Evolutionary conservation across 2,329 filamentous ascomycete species (phyloP).

Genomic region (Hymenoscyphus fructigenus): DNA sequence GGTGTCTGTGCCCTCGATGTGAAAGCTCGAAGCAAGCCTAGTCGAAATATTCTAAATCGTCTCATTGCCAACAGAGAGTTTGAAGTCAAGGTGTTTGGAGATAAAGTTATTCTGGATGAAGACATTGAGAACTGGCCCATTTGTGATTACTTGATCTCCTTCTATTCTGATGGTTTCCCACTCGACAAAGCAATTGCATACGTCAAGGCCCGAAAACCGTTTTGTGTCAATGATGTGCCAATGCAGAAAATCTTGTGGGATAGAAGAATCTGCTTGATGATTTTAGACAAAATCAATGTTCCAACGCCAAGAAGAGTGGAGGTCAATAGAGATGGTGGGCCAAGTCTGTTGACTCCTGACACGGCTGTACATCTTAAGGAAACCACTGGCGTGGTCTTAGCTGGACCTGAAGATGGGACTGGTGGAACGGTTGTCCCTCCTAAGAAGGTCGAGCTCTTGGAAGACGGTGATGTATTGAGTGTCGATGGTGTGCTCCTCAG

Average conservation of each 20-base stretch:
- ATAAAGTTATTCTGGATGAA: constrained; percentile 98
- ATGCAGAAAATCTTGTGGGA: constrained; percentile 99
- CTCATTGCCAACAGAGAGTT: constrained; percentile 90
- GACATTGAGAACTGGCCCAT: constrained; percentile 95
- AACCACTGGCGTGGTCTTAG: constrained; percentile 73
- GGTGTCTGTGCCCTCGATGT: constrained; percentile 94
- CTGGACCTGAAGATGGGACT: constrained; percentile 67
- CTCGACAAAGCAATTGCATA: constrained; percentile 97
- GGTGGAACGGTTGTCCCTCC: constrained; percentile 52
- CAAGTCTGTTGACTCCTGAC: constrained; percentile 73
- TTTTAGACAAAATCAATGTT: constrained; percentile 86
- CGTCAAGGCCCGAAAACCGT: constrained; percentile 87
- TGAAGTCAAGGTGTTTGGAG: constrained; percentile 95
- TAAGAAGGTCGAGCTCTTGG: constrained; percentile 77
- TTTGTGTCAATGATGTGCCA: constrained; percentile 94
- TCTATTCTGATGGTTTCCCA: constrained; percentile 97
- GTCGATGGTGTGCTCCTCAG: constrained; percentile 80
- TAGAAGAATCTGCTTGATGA: constrained; percentile 80
- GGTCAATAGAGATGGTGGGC: constrained; percentile 90
- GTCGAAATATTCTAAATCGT: constrained; percentile 90
- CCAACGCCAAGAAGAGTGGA: constrained; percentile 86
- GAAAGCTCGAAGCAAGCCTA: constrained; percentile 95
- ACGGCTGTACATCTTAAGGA: constrained; percentile 78
- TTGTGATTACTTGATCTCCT: constrained; percentile 90
- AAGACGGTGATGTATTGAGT: constrained; percentile 82